Base-by-base conservation (phyloP, 83 land plant genomes). In the Larix sibirica region DNA sequence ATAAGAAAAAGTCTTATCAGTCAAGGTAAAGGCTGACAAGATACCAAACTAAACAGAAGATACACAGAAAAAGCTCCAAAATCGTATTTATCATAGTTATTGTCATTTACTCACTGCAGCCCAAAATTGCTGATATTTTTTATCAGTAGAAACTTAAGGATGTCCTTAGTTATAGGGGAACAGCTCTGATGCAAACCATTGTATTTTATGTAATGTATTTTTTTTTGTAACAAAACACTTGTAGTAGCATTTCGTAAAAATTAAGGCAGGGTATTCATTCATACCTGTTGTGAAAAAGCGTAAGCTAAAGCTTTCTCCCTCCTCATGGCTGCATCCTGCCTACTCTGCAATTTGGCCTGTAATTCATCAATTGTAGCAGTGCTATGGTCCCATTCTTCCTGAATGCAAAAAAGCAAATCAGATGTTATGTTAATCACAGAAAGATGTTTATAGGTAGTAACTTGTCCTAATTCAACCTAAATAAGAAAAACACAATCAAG, bases 301-400 rank as follows among this genome's bases (percentile, higher is more conserved):
- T 91, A 91, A 5, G 93, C 93, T 8, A 91, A 81, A 44, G 93
- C 93, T 79, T 86, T 85, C 61, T 91, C 93, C 0, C 93, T 84
- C 80, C 91, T 83, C 54, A 89, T 89, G 4, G 76, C 84, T 50
- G 93, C 93, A 56, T 91, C 93, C 40, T 87, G 79, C 60, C 83
- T 89, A 77, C 85, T 89, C 79, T 87, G 91, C 80, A 85, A 81
- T 82, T 89, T 85, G 26, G 85, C 62, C 38, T 85, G 60, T 14
- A 82, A 87, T 81, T 88, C 86, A 33, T 85, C 85, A 40, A 89
- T 76, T 66, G 89, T 89, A 74, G 54, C 77, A 10, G 47, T 24
- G 86, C 93, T 91, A 59, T 89, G 88, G 84, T 91, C 91, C 91
- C 93, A 91, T 14, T 87, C 91, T 82, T 89, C 88, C 93, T 89